These are phyloP conservation scores for Rhizopogon roseolus DNA, from an alignment of 768 basidiomycete species.

Conservation along the genomic window DNA sequence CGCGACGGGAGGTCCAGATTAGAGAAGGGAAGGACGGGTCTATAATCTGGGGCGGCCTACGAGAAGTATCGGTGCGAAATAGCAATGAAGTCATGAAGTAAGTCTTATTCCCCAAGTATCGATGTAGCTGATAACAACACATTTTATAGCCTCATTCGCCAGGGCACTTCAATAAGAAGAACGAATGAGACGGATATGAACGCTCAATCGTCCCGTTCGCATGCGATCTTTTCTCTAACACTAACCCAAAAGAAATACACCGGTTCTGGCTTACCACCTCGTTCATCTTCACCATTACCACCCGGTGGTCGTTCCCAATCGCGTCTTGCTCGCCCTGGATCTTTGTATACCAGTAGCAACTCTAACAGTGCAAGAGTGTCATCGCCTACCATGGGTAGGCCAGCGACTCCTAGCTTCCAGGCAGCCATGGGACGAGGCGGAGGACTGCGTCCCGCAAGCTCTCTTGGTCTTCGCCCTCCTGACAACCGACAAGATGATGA, in stretches of 20 bases:
- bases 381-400: conserved; percentile 75
- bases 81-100: conserved; percentile 89
- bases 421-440: conserved; percentile 68
- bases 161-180: conserved; percentile 85
- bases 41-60: conserved; percentile 95
- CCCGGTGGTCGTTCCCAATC: conserved; percentile 72
- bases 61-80: conserved; percentile 85
- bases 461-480: conserved; percentile 63
- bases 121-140: conserved; percentile 8
- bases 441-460: conserved; percentile 69
- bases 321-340: conserved; percentile 79
- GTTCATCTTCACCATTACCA: conserved; percentile 75
- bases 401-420: conserved; percentile 75
- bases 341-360: conserved; percentile 50
- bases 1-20: conserved; percentile 85
- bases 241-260: conserved; percentile 85
- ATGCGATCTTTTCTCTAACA: conserved; percentile 97
- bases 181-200: conserved; percentile 99
- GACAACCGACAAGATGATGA: conserved; percentile 49
- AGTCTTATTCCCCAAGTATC: conserved; percentile 28
- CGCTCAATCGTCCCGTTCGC: conserved; percentile 94
- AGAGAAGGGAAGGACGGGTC: conserved; percentile 95
- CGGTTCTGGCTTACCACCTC: conserved; percentile 64
- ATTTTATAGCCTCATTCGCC: conserved; percentile 69
- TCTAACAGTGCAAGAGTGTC: conserved; percentile 43